Evolutionary conservation across 768 basidiomycete species (phyloP).

Genomic region (Kwoniella pini): DNA sequence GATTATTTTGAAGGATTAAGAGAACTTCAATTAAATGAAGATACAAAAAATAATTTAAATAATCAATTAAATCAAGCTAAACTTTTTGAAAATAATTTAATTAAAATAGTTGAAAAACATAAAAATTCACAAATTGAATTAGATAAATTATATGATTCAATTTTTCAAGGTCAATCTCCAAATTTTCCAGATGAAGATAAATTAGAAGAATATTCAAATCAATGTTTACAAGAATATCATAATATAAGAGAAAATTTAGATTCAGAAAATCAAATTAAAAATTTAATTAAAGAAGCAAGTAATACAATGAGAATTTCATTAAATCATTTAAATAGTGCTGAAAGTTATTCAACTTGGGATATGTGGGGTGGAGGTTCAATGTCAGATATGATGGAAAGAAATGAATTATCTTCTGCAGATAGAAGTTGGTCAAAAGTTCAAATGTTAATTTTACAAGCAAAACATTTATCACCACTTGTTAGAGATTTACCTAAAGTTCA

Average conservation of each 20-base stretch:
- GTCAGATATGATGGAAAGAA: constrained; percentile 12
- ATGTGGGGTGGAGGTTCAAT: constrained; percentile 7
- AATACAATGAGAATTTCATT: neutral
- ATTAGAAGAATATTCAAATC: neutral
- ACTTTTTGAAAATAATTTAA: neutral
- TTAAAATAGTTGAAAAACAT: neutral
- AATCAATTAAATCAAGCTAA: neutral
- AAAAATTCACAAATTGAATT: neutral
- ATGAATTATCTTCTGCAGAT: neutral
- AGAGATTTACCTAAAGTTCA: constrained; percentile 3
- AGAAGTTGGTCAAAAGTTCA: neutral
- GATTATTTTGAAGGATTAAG: constrained; percentile 3
- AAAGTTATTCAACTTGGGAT: constrained; percentile 8
- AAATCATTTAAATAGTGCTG: neutral
- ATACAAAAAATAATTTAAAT: neutral
- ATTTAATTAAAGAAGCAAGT: neutral
- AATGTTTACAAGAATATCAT: neutral
- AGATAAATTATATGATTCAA: constrained; percentile 4
- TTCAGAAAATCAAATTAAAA: neutral
- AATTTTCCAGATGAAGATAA: neutral
- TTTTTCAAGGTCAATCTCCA: neutral
- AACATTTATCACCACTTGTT: neutral
- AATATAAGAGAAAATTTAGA: neutral
- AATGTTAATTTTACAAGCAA: constrained; percentile 1
- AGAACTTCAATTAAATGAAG: neutral